phyloP scores from a whole-genome alignment of 371 early-diverging fungal genomes.

The Enterocytospora artemiae region DNA sequence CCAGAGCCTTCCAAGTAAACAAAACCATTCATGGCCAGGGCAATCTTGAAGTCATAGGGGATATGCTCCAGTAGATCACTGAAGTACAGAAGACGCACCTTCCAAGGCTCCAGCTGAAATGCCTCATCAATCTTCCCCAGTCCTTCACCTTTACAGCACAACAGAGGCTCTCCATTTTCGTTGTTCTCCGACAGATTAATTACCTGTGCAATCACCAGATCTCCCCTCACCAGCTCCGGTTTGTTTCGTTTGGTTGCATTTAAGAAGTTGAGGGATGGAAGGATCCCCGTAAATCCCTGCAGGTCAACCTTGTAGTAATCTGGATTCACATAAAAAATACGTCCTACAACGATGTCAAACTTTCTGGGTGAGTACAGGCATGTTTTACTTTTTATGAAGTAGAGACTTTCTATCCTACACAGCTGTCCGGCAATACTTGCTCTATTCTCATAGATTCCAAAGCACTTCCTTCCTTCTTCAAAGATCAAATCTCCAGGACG shows the following conservation, averaged over 20 bases:
- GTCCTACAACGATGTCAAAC: slow-evolving; percentile 52
- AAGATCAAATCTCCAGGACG: slow-evolving; percentile 32
- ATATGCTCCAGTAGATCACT: slow-evolving; percentile 20
- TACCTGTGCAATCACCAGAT: slow-evolving; percentile 47
- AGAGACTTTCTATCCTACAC: slow-evolving; percentile 16
- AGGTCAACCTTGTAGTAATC: slow-evolving; percentile 50
- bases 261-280: slow-evolving; percentile 50
- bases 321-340: slow-evolving; percentile 35
- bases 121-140: slow-evolving; percentile 47
- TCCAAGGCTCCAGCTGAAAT: slow-evolving; percentile 32
- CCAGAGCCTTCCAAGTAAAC: slow-evolving; percentile 9
- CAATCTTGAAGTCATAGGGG: not conserved
- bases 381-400: slow-evolving; percentile 28
- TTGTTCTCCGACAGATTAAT: slow-evolving; percentile 6
- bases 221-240: slow-evolving; percentile 42
- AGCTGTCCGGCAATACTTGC: slow-evolving; percentile 21
- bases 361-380: slow-evolving; percentile 40
- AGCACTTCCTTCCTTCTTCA: slow-evolving; percentile 12
- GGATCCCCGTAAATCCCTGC: slow-evolving; percentile 21
- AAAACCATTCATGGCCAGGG: slow-evolving; percentile 53
- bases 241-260: slow-evolving; percentile 57
- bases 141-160: slow-evolving; percentile 45
- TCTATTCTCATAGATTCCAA: slow-evolving; percentile 15
- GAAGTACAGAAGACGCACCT: slow-evolving; percentile 43
- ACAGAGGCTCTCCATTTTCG: slow-evolving; percentile 29